Percentiles rank a stretch among this genome's conserved stretches.
Conservation (phyloP, 2,329 filamentous ascomycete genomes). For the Pseudopyricularia javanii region DNA sequence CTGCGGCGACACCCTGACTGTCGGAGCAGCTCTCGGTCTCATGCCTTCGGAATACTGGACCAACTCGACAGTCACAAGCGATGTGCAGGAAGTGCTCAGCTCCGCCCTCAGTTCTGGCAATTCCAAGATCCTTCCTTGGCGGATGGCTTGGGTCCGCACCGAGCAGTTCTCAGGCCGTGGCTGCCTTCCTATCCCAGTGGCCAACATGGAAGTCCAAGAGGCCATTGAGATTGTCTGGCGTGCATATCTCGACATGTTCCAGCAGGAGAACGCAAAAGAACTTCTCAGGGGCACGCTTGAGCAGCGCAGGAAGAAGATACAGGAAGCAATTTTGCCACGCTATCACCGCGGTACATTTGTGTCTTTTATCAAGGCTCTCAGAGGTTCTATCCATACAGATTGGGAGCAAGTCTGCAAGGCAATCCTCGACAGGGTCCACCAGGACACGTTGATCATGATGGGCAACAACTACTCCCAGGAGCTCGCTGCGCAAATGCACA, state of each 20-base stretch:
- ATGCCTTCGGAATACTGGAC: conserved; percentile 36
- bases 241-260: conserved; percentile 33
- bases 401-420: conserved; percentile 16
- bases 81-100: background rate
- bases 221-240: conserved; percentile 25
- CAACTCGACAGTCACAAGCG: conserved; percentile 21
- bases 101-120: background rate
- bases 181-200: background rate
- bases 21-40: conserved; percentile 38
- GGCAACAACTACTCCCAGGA: conserved; percentile 21
- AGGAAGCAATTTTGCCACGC: conserved; percentile 11
- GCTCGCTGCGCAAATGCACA: conserved; percentile 21
- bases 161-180: conserved; percentile 13
- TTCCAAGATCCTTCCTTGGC: conserved; percentile 9
- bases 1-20: conserved; percentile 29
- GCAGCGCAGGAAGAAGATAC: conserved; percentile 2
- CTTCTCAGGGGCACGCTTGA: conserved; percentile 5
- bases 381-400: conserved; percentile 19
- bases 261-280: conserved; percentile 19
- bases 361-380: conserved; percentile 23
- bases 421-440: conserved; percentile 16
- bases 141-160: conserved; percentile 8
- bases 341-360: conserved; percentile 27
- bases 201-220: conserved; percentile 19
- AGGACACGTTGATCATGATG: conserved; percentile 16